These are phyloP conservation scores for Rhynchospora pubera DNA, from an alignment of 176 grass and related monocot genomes.

Conservation along the genomic window DNA sequence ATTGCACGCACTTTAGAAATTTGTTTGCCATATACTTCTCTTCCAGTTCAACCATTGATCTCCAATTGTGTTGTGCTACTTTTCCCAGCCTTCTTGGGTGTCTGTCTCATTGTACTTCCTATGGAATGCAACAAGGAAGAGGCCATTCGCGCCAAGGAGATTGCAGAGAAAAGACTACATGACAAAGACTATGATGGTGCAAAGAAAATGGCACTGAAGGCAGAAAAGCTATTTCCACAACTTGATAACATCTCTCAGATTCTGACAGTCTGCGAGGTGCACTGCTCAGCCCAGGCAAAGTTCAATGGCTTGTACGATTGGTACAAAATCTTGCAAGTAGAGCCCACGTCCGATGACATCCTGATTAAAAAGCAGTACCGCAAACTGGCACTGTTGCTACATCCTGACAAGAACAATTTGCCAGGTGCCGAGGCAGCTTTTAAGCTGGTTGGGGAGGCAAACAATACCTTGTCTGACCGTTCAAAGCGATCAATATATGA, in stretches of 20 bases:
- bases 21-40: neutral
- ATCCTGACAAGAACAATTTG: constrained; percentile 89
- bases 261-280: constrained; percentile 69
- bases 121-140: constrained; percentile 80
- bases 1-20: neutral
- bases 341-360: constrained; percentile 44
- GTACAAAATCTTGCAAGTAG: constrained; percentile 72
- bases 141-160: constrained; percentile 58
- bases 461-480: constrained; percentile 53
- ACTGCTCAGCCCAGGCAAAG: constrained; percentile 50
- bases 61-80: neutral
- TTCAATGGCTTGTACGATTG: constrained; percentile 50
- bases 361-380: constrained; percentile 74
- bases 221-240: constrained; percentile 66
- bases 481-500: constrained; percentile 49
- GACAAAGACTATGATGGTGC: constrained; percentile 64
- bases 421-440: constrained; percentile 84
- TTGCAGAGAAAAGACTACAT: constrained; percentile 61
- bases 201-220: constrained; percentile 54
- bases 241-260: constrained; percentile 71
- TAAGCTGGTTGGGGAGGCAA: constrained; percentile 78
- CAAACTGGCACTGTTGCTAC: constrained; percentile 76
- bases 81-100: neutral
- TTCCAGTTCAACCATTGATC: neutral
- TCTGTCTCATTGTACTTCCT: neutral